Evolutionary conservation across 73 alveolate genomes (phyloP).

Genomic region (Paramecium biaurelia): DNA sequence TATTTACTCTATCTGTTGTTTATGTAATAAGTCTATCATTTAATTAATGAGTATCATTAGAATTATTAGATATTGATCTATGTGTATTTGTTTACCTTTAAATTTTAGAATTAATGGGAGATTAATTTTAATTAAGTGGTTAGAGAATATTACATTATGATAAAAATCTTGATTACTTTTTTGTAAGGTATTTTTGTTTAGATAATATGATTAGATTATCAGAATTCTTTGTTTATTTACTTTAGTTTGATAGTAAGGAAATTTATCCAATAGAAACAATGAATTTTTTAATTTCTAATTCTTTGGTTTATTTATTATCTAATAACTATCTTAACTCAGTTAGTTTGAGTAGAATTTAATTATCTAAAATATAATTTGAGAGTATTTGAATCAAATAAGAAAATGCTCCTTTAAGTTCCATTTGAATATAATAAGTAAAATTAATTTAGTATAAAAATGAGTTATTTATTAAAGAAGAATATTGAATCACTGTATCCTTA

Average conservation of each 20-base stretch:
- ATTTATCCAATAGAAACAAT: neutral
- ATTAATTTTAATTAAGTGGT: neutral
- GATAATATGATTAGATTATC: neutral
- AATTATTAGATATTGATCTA: neutral
- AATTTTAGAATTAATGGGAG: neutral
- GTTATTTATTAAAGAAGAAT: conserved; percentile 6
- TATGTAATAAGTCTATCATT: neutral
- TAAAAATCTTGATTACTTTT: neutral
- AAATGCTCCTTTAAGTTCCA: neutral
- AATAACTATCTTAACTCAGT: neutral
- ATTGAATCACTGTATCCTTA: conserved; percentile 5
- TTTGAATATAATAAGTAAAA: neutral
- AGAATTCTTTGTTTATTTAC: neutral
- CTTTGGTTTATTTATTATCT: neutral
- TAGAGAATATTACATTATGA: neutral
- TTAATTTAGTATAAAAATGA: neutral
- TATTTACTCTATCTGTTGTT: neutral
- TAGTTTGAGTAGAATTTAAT: neutral
- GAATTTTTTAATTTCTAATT: neutral
- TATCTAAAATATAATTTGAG: neutral
- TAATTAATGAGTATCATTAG: neutral
- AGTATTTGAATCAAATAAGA: neutral
- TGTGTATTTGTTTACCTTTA: neutral
- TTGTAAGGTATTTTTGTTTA: neutral
- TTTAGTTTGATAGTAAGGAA: neutral